Base-by-base conservation (phyloP, 192 early-diverging fungal species). In the Anaeromyces robustus region DNA sequence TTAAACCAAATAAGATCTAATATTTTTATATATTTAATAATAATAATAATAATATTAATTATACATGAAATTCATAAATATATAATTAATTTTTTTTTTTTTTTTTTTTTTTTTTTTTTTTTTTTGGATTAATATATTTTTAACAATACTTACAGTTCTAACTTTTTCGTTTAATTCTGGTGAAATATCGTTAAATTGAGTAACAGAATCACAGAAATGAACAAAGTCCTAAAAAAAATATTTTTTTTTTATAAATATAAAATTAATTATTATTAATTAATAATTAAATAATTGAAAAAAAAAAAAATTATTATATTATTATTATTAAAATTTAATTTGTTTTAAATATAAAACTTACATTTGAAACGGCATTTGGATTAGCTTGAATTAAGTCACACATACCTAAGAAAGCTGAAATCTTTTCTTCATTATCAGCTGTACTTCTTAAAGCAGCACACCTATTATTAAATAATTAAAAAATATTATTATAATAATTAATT, bases 381-480 rank as follows among this genome's bases (percentile, higher is more conserved):
- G 89, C 85, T 80, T 93, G 88, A 77, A 98, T 95, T 92, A 98
- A 94, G 37, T 92, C 90, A 87, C 96, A 97, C 83, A 99, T 83
- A 43, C 98, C 98, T 82, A 89, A 88, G 90, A 96, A 99, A n/a
- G 98, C 95, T 80, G 92, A 94, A 81, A 93, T 93, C 88, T 99
- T 99, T 85, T 99, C 98, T 13, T 94, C 90, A 82, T 98, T 98
- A 86, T 98, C 96, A 81, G 93, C 92, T 81, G 98, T 92, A 22
- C 89, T 88, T 28, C 92, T 83, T 77, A 97, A 89, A 31, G 92
- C 90, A 80, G 88, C 83, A 79, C 89, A 87, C 86, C 86, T 87
- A 30, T 28, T 30, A 37, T 29, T 29, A 30, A 43, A 19, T 26
- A 79, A 19, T 17, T 29, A 30, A 78, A 52, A 39, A 39, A 12